Percentiles rank a stretch among this genome's conserved stretches.
These are phyloP conservation scores for Coemansia sp. DNA, from an alignment of 192 early-diverging fungal species.

Conservation along the genomic window DNA sequence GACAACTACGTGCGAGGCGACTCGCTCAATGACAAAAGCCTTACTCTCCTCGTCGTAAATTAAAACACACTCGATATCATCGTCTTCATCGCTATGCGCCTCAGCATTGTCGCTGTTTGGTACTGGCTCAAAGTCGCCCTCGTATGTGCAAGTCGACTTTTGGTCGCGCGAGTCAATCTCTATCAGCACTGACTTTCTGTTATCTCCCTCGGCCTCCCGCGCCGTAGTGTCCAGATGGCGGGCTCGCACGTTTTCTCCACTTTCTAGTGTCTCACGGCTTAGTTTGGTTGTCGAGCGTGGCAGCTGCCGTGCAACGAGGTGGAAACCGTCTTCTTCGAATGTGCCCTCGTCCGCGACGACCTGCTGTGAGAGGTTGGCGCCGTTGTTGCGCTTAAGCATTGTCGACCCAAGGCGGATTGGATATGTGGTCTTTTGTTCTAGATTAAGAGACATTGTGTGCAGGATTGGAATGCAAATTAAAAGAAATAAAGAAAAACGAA, in stretches of 20 bases:
- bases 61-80: conserved; percentile 36
- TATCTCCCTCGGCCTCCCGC: background rate
- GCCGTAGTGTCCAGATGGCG: conserved; percentile 15
- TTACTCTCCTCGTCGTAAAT: conserved; percentile 46
- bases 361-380: background rate
- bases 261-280: conserved; percentile 47
- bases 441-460: conserved; percentile 47
- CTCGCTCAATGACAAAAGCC: conserved; percentile 44
- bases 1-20: conserved; percentile 19
- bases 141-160: conserved; percentile 42
- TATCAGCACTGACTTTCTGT: conserved; percentile 23
- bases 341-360: conserved; percentile 6
- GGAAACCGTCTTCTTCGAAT: conserved; percentile 28
- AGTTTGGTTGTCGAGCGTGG: conserved; percentile 48
- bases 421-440: conserved; percentile 47
- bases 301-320: conserved; percentile 43
- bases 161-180: conserved; percentile 39
- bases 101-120: background rate
- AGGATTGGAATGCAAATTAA: background rate
- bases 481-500: background rate
- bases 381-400: conserved; percentile 9
- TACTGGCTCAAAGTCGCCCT: conserved; percentile 43
- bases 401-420: conserved; percentile 26
- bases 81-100: background rate
- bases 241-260: conserved; percentile 25